Conservation (phyloP, 2,329 filamentous ascomycete species). For the Penicillium sp. region DNA sequence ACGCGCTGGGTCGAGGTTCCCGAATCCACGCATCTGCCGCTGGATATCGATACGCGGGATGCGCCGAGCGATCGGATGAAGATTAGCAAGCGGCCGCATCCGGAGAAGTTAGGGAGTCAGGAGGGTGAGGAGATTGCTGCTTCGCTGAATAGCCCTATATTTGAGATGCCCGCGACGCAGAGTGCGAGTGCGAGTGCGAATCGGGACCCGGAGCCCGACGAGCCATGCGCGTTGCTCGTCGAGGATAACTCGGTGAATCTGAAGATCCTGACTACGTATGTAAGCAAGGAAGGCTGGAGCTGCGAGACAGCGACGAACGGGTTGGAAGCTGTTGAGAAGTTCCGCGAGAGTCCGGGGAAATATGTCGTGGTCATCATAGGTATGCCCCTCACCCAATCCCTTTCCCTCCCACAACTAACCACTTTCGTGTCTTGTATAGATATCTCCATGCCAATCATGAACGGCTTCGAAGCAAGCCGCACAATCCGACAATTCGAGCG, state of each 20-base stretch:
- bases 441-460: conserved; percentile 45
- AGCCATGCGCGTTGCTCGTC: conserved; percentile 33
- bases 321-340: conserved; percentile 31
- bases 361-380: conserved; percentile 21
- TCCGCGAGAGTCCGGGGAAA: conserved; percentile 21
- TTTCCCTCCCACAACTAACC: no score
- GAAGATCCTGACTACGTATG: conserved; percentile 4
- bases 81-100: conserved; percentile 25
- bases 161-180: not conserved
- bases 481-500: conserved; percentile 35
- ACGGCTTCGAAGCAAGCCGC: conserved; percentile 38
- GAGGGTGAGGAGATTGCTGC: conserved; percentile 3
- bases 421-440: conserved; percentile 23
- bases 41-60: conserved; percentile 24
- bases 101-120: conserved; percentile 17
- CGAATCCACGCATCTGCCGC: conserved; percentile 25
- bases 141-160: no score
- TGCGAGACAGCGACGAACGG: conserved; percentile 42
- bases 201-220: conserved; percentile 21
- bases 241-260: conserved; percentile 48
- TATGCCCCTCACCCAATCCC: no score
- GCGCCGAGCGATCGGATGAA: conserved; percentile 27
- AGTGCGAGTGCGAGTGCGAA: conserved; percentile 28
- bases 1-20: conserved; percentile 30
- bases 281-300: conserved; percentile 24